phyloP scores from a whole-genome alignment of 1,284 basidiomycete species.

The Boletus semigastroideus region DNA sequence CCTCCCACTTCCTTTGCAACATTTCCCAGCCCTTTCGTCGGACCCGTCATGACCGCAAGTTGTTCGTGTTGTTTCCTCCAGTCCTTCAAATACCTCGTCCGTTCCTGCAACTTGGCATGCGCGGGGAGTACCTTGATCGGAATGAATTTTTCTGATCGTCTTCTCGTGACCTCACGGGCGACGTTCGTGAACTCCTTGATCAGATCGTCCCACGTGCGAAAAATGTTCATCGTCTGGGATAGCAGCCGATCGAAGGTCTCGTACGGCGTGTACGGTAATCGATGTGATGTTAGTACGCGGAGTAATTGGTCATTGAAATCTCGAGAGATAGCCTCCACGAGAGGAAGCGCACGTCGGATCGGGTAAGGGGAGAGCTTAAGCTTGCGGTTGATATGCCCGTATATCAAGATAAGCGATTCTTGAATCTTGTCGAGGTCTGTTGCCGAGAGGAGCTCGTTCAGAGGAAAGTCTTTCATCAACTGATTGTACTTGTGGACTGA shows the following conservation, averaged over 20 bases:
- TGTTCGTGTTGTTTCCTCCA: slow-evolving; percentile 99
- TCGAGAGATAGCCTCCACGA: slow-evolving; percentile 96
- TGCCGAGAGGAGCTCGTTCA: slow-evolving; percentile 94
- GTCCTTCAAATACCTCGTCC: slow-evolving; percentile 83
- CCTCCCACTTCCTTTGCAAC: slow-evolving; percentile 74
- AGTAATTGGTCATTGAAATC: slow-evolving; percentile 96
- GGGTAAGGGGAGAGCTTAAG: slow-evolving; percentile 95
- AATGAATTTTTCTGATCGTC: slow-evolving; percentile 92
- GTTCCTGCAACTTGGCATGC: slow-evolving; percentile 89
- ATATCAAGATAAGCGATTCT: slow-evolving; percentile 85
- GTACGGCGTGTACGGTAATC: slow-evolving; percentile 93
- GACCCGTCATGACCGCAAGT: slow-evolving; percentile 94
- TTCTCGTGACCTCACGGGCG: slow-evolving; percentile 91
- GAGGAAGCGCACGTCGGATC: slow-evolving; percentile 90
- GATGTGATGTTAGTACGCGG: slow-evolving; percentile 86
- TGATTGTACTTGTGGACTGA: slow-evolving; percentile 95
- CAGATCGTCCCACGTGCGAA: slow-evolving; percentile 94
- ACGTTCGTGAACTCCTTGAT: slow-evolving; percentile 99
- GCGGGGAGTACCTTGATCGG: slow-evolving; percentile 95
- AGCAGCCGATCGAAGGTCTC: slow-evolving; percentile 90
- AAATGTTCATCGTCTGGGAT: slow-evolving; percentile 76
- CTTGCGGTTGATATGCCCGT: slow-evolving; percentile 94
- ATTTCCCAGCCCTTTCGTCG: slow-evolving; percentile 81
- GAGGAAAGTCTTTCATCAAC: slow-evolving; percentile 98
- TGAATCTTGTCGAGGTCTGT: slow-evolving; percentile 95